Percentiles rank a stretch among this genome's conserved stretches.
Evolutionary conservation across 805 yeast genomes (phyloP).

Genomic region (Candida easanensis): DNA sequence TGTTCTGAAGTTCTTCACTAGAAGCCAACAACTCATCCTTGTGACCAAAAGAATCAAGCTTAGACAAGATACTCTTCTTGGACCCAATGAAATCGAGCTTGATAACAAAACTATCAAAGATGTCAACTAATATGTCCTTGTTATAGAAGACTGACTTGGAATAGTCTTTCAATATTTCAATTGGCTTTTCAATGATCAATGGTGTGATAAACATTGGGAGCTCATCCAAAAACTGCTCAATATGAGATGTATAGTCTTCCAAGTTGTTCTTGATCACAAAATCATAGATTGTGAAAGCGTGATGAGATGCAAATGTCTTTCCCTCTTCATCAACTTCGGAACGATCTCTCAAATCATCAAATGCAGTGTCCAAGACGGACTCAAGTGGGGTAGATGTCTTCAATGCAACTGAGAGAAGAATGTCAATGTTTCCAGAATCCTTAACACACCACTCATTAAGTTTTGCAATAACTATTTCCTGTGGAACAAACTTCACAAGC

Average conservation of each 20-base stretch:
- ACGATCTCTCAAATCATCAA: constrained; percentile 19
- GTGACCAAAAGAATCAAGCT: constrained; percentile 32
- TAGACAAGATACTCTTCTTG: constrained; percentile 27
- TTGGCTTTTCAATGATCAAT: constrained; percentile 29
- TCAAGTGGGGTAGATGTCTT: constrained; percentile 12
- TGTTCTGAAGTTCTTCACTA: constrained; percentile 21
- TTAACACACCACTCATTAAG: constrained; percentile 6
- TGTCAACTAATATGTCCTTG: constrained; percentile 23
- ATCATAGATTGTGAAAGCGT: constrained; percentile 29
- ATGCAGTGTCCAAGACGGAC: constrained; percentile 14
- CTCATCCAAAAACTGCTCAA: constrained; percentile 33
- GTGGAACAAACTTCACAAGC: constrained; percentile 20
- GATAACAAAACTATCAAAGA: constrained; percentile 31
- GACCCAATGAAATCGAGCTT: constrained; percentile 22
- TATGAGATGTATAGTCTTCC: constrained; percentile 20
- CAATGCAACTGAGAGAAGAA: constrained; percentile 15
- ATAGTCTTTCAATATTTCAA: constrained; percentile 32
- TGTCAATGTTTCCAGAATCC: constrained; percentile 7
- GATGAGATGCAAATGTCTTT: constrained; percentile 17
- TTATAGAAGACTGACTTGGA: constrained; percentile 28
- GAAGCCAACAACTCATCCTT: constrained; percentile 20
- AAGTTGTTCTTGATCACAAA: constrained; percentile 26
- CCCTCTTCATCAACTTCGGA: constrained; percentile 24
- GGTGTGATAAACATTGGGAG: constrained; percentile 34
- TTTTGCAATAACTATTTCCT: constrained; percentile 8